Evolutionary conservation across 2,329 filamentous ascomycete genomes (phyloP), one percentile per base, ranked within the genome.

Genomic region (Calonectria crousiana): DNA sequence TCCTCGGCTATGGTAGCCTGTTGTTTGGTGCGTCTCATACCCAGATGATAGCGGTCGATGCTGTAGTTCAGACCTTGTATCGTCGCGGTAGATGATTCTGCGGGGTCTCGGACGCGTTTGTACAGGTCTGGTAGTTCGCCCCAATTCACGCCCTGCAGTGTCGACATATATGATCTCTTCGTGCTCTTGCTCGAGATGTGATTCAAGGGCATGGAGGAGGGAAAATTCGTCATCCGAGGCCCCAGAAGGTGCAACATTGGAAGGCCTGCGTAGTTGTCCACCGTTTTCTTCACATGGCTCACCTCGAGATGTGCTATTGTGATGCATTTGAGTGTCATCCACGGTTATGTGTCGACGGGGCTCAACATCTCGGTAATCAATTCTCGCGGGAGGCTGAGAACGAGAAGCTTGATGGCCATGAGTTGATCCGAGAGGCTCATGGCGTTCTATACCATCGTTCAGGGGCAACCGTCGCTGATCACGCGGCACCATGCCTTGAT

Each of bases 141-240:
- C 74, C 11, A 81, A 74, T 36, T 81, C 79, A 23, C 75, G 78
- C 13, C 79, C 79, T 30, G 75, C 75, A 51, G 77, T 69, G 32
- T 81, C 79, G 30, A 81, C 77, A 23, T 81, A 81, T 41, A 81
- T 72, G 36, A 81, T 74, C 52, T 81, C 79, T 62, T 81, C 79
- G 28, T 77, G 69, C 8, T 68, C 67, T 26, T 53, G 47, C 49
- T 58, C 47, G 8, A 70, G 71, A 18, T 68, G 70, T n/a, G 73
- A 65, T 60, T 73, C 72, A 6, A 66, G 47, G 32, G 66, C 30
- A 49, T 56, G 16, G 10, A 58, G 53, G 14, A 65, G 49, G 30
- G 71, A 51, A 38, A 52, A 67, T 11, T 67, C 47, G 28, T 64
- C 38, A 18, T 67, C 73, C 26, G 56, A 60, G 3, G 14, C 47